These are phyloP conservation scores for Curvularia sp. DNA, from an alignment of 2,329 filamentous ascomycete species.

Conservation along the genomic window DNA sequence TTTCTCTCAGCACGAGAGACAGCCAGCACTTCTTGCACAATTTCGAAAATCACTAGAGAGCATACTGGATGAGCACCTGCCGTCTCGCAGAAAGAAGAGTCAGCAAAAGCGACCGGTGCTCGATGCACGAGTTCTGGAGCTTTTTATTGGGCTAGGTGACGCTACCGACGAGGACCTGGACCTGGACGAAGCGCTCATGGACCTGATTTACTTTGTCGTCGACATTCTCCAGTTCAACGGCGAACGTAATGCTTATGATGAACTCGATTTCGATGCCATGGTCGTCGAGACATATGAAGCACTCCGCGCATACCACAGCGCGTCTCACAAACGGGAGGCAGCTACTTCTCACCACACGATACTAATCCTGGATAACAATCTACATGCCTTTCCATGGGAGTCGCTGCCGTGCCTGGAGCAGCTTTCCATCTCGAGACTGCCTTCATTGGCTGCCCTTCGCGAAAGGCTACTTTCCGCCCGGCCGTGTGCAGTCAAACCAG, in stretches of 20 bases:
- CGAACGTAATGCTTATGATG: slow-evolving; percentile 94
- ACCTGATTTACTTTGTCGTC: slow-evolving; percentile 93
- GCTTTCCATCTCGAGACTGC: slow-evolving; percentile 82
- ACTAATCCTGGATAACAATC: slow-evolving; percentile 85
- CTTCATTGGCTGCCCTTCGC: slow-evolving; percentile 82
- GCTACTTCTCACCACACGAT: slow-evolving; percentile 71
- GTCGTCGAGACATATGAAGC: slow-evolving; percentile 87
- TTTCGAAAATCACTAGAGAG: slow-evolving; percentile 81
- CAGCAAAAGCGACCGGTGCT: slow-evolving; percentile 59
- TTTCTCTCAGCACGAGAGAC: slow-evolving; percentile 76
- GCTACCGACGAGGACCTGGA: slow-evolving; percentile 71
- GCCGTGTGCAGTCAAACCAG: slow-evolving; percentile 12
- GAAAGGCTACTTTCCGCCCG: slow-evolving; percentile 71
- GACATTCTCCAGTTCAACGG: slow-evolving; percentile 97
- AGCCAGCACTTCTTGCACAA: slow-evolving; percentile 69
- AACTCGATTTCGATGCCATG: slow-evolving; percentile 94
- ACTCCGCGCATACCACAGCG: slow-evolving; percentile 76
- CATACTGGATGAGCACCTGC: slow-evolving; percentile 82
- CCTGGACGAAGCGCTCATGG: slow-evolving; percentile 86
- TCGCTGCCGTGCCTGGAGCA: slow-evolving; percentile 84
- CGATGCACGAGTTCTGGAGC: slow-evolving; percentile 75
- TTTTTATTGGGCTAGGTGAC: slow-evolving; percentile 86
- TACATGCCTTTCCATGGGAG: slow-evolving; percentile 96
- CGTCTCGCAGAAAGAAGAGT: slow-evolving; percentile 73
- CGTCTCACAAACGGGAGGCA: slow-evolving; percentile 50